phyloP scores from a whole-genome alignment of 2,329 filamentous ascomycete species.

The Balansia obtecta region DNA sequence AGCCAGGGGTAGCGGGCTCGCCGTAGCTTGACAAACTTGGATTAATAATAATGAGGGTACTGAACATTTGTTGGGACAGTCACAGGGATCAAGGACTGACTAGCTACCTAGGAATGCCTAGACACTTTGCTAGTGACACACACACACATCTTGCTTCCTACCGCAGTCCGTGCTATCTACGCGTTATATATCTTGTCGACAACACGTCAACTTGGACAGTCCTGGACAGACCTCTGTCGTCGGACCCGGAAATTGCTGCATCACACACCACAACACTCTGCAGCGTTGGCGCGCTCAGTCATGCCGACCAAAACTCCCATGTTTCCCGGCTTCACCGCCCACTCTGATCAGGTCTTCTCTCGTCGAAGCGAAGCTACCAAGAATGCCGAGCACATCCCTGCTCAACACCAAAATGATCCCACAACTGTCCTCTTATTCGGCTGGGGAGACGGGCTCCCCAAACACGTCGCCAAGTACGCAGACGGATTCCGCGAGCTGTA shows the following conservation, averaged over 20 bases:
- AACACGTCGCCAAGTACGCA: constrained; percentile 43
- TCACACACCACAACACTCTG: too few relatives aligned
- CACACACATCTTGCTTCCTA: too few relatives aligned
- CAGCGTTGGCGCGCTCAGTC: not conserved
- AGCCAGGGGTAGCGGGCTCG: not conserved
- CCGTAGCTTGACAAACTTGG: not conserved
- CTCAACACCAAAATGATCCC: constrained; percentile 18
- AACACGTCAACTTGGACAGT: too few relatives aligned
- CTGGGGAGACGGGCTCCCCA: constrained; percentile 44
- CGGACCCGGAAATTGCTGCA: too few relatives aligned
- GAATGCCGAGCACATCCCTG: constrained; percentile 5
- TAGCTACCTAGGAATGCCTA: not conserved
- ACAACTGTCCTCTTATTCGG: constrained; percentile 39
- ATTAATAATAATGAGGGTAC: not conserved
- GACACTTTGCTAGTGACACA: not conserved
- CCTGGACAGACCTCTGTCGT: not conserved
- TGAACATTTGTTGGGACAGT: not conserved
- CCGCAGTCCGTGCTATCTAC: too few relatives aligned
- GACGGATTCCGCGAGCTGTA: constrained; percentile 38
- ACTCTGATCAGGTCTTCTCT: constrained; percentile 35
- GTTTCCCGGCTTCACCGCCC: constrained; percentile 32
- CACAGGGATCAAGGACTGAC: too few relatives aligned
- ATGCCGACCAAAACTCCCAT: constrained; percentile 9
- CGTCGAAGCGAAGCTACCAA: constrained; percentile 21
- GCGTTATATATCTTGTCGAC: too few relatives aligned